Evolutionary conservation across 768 basidiomycete genomes (phyloP), one percentile per base, ranked within the genome.

Genomic region (Termitomyces sp.): DNA sequence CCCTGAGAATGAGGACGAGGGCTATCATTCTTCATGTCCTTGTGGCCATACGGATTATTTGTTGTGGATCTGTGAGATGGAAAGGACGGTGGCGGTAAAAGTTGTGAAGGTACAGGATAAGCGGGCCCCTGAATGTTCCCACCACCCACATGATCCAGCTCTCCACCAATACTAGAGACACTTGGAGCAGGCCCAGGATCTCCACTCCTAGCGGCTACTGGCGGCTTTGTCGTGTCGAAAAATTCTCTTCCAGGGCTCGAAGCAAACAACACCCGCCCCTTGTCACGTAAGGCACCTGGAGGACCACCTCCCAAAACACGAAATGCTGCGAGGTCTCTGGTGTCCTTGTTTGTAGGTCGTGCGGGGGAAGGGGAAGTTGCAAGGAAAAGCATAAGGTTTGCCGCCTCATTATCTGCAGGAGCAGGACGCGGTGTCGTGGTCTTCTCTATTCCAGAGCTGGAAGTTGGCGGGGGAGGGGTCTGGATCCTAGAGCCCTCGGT

Each of bases 281-380:
- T 84, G 37, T 82, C 74, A 47, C 83, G 81, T 56, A 86, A 75
- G 39, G 71, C 68, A 50, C 76, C 76, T 4, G 75, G 70, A 56
- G 75, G 70, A 30, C 80, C 80, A 50, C 81, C 62, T 45, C 62
- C 78, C 20, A 90, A 74, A 16, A 81, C 76, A 46, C 86, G 78
- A 66, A 78, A 87, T 18, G 86, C 81, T 6, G 79, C 77, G 36
- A 77, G 61, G 64, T 89, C 87, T 62, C 76, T 80, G 6, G 76
- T 66, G 44, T 84, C 82, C 37, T 80, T 82, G 45, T 78, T 79
- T 16, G 78, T 72, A 22, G 81, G 80, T 42, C 90, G 84, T 20
- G 79, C 89, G 9, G 91, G 91, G 0, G 90, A 92, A 0, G 91
- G 91, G 1, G 89, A 92, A 6, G 91, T 92, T 44, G 92, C 91